A percentile compares a stretch with the other conserved stretches of the same genome.
Evolutionary conservation across 805 yeast species (phyloP).

Genomic region (Isabelozyma rhagii): DNA sequence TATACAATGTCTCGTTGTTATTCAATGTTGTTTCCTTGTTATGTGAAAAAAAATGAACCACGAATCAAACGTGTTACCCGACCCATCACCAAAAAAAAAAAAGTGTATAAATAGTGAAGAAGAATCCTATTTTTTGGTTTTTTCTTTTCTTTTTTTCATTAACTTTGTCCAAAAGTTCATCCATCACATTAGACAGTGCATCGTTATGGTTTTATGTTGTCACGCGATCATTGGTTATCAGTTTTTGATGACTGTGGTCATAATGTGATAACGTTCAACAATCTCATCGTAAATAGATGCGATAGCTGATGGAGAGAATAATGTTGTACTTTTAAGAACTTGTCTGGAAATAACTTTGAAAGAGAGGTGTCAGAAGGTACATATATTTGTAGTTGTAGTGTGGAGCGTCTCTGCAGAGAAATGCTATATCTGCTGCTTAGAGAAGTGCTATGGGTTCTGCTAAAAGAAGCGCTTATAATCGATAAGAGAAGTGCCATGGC

Average conservation of each 20-base stretch:
- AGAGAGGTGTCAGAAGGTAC: constrained; percentile 54
- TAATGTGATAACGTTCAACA: constrained; percentile 5
- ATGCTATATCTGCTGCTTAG: no score
- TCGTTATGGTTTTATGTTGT: constrained; percentile 23
- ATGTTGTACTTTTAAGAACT: constrained; percentile 44
- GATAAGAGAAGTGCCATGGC: no score
- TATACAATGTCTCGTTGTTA: not conserved
- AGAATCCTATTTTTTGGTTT: not conserved
- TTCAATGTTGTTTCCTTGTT: not conserved
- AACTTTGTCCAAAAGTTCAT: constrained; percentile 65
- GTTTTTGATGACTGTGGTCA: constrained; percentile 24
- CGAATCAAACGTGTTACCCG: not conserved
- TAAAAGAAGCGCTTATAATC: no score
- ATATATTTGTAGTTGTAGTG: constrained; percentile 21
- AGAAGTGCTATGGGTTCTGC: no score
- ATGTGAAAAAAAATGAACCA: not conserved
- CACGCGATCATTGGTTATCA: constrained; percentile 16
- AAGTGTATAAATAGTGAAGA: not conserved
- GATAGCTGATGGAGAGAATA: constrained; percentile 48
- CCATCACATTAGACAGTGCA: constrained; percentile 73
- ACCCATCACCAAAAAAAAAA: not conserved
- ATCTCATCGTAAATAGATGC: constrained; percentile 30
- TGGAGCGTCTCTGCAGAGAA: no score
- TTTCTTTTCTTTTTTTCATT: constrained; percentile 17
- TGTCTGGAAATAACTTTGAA: constrained; percentile 46